Evolutionary conservation across 2,329 filamentous ascomycete species (phyloP).

Genomic region (Botrytis hyacinthi): DNA sequence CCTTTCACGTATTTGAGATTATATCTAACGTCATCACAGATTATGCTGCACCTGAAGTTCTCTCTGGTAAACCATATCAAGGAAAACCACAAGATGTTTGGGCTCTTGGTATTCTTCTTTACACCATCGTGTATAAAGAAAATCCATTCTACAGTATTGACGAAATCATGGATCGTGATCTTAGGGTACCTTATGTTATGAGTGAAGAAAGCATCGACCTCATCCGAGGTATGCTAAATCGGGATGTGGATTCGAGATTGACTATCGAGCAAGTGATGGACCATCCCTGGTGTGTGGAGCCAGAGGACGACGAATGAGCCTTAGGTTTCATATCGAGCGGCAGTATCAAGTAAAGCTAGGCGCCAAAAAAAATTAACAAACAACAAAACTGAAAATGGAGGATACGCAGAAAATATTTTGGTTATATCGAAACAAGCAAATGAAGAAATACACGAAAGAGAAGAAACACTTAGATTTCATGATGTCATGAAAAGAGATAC

Average conservation of each 20-base stretch:
- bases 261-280: conserved; percentile 85
- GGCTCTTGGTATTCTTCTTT: conserved; percentile 93
- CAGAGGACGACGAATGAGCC: conserved; percentile 29
- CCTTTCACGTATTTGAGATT: neutral
- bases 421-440: conserved; percentile 1
- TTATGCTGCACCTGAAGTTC: conserved; percentile 96
- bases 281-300: conserved; percentile 67
- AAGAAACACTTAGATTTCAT: conserved; percentile 21
- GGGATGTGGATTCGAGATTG: conserved; percentile 77
- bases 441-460: conserved; percentile 1
- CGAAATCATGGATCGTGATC: conserved; percentile 96
- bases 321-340: conserved; percentile 27
- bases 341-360: neutral
- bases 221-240: conserved; percentile 86
- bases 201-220: conserved; percentile 92
- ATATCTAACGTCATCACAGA: conserved; percentile 53
- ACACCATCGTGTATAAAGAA: conserved; percentile 99
- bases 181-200: conserved; percentile 84
- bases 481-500: conserved; percentile 21
- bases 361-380: conserved; percentile 3
- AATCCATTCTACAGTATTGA: conserved; percentile 99
- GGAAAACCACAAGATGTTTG: conserved; percentile 98
- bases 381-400: neutral
- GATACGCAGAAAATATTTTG: neutral
- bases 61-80: conserved; percentile 86